Conservation (phyloP, 2,329 filamentous ascomycete species). For the Diaporthe vexans region DNA sequence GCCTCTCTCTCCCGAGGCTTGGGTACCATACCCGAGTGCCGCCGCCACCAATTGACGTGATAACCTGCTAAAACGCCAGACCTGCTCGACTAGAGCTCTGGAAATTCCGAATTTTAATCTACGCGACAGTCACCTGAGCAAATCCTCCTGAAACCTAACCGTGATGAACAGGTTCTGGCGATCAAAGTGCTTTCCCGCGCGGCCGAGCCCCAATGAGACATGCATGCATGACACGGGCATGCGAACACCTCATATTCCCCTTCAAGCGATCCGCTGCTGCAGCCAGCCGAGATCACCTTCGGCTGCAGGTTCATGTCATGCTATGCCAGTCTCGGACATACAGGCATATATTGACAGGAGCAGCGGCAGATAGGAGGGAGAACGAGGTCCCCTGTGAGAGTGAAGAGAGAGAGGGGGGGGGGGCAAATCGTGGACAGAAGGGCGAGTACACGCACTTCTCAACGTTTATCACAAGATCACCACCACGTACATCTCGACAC, state of each 20-base stretch:
- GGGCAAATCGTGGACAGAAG: too few relatives aligned
- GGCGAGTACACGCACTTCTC: too few relatives aligned
- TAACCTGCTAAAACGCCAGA: too few relatives aligned
- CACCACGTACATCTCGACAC: too few relatives aligned
- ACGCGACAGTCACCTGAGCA: not conserved
- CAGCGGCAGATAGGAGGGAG: not conserved
- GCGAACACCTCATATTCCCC: not conserved
- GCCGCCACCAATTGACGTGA: not conserved
- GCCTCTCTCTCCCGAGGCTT: too few relatives aligned
- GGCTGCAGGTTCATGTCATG: slow-evolving; percentile 1
- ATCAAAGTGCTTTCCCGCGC: not conserved
- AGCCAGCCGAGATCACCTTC: not conserved
- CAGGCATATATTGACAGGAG: not conserved
- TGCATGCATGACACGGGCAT: slow-evolving; percentile 5
- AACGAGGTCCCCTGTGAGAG: not conserved
- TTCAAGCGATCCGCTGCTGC: not conserved
- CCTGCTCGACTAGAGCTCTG: too few relatives aligned
- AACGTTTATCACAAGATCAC: too few relatives aligned
- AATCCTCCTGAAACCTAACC: not conserved
- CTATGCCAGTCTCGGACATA: slow-evolving; percentile 11
- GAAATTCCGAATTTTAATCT: not conserved
- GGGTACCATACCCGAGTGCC: not conserved
- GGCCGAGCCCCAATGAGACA: not conserved
- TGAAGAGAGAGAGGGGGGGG: not conserved
- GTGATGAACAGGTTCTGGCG: not conserved